Base-by-base conservation (phyloP, 768 basidiomycete genomes). In the Trametopsis cervina region DNA sequence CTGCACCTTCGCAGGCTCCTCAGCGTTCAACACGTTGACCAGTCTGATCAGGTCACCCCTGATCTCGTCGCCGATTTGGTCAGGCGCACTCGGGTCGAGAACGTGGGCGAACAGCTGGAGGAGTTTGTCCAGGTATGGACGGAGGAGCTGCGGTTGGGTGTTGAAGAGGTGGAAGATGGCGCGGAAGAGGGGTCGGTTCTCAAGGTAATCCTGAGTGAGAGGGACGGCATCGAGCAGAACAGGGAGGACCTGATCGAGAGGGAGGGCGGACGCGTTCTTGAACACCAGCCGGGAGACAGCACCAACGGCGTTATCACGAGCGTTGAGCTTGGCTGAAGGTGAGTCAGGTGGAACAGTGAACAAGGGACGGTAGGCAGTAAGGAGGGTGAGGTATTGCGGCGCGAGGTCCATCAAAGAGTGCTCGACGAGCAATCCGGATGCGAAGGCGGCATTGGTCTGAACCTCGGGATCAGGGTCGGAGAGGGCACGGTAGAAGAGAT, bases 261-360 rank as follows among this genome's bases (percentile, higher is more conserved):
- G 95, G 15, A 98, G 67, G 12, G 84, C 90, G 11, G 70, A 62
- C 3, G 76, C 68, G 66, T 92, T 93, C 61, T 85, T 85, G 58
- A 81, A 63, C 60, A 98, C 85, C 63, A 98, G 75, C 13, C 96
- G 84, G 4, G 82, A 81, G 44, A 98, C 88, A 21, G 93, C 89
- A 38, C 96, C 96, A 6, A 85, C 79, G n/a, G 96, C 96, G 64
- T 99, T 99, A 68, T 99, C 96, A 53, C 85, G 85, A 17, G 93
- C 93, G 62, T 93, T 94, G 52, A 90, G 66, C 38, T 72, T 73
- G 5, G 87, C 68, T 4, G 78, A 60, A n/a, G 82, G 71, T 4
- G 88, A 72, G 49, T 83, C 78, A 0, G 79, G 66, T 6, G 78
- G 57, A 27, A 86, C 73, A 38, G 73, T 65, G 66, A 99, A 98